phyloP scores from a whole-genome alignment of 2,329 filamentous ascomycete genomes.

The Colletotrichum salicis region DNA sequence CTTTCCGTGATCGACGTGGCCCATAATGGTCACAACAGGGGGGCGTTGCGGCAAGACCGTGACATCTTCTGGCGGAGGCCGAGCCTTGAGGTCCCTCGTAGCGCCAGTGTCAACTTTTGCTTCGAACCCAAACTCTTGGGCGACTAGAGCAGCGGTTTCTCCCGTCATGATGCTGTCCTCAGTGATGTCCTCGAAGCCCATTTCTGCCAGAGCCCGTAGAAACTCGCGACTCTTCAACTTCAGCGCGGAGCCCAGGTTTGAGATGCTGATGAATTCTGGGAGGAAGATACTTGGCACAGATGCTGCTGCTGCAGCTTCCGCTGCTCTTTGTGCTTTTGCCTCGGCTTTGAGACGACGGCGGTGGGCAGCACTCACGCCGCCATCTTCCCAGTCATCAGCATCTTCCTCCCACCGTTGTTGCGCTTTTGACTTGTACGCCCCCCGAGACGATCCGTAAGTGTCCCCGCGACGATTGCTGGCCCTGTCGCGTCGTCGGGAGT shows the following conservation, averaged over 20 bases:
- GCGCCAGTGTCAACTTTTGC: conserved; percentile 78
- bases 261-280: conserved; percentile 92
- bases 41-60: conserved; percentile 78
- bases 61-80: conserved; percentile 75
- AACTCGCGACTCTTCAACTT: conserved; percentile 78
- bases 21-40: conserved; percentile 98
- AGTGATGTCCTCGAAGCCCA: conserved; percentile 89
- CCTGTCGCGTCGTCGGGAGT: conserved; percentile 30
- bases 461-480: conserved; percentile 11
- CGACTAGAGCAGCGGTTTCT: conserved; percentile 89
- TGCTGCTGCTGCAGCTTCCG: conserved; percentile 56
- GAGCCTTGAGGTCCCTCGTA: conserved; percentile 75
- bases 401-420: conserved; percentile 36
- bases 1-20: conserved; percentile 98
- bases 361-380: conserved; percentile 49
- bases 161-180: conserved; percentile 88
- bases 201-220: conserved; percentile 77
- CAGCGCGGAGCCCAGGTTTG: conserved; percentile 80
- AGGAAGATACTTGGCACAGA: conserved; percentile 67
- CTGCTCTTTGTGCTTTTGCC: conserved; percentile 53
- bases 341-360: conserved; percentile 55
- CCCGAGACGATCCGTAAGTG: conserved; percentile 7
- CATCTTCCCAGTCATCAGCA: conserved; percentile 53
- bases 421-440: conserved; percentile 16
- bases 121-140: conserved; percentile 92